phyloP scores from a whole-genome alignment of 2,329 filamentous ascomycete species.

The Cladosporium colombiae region DNA sequence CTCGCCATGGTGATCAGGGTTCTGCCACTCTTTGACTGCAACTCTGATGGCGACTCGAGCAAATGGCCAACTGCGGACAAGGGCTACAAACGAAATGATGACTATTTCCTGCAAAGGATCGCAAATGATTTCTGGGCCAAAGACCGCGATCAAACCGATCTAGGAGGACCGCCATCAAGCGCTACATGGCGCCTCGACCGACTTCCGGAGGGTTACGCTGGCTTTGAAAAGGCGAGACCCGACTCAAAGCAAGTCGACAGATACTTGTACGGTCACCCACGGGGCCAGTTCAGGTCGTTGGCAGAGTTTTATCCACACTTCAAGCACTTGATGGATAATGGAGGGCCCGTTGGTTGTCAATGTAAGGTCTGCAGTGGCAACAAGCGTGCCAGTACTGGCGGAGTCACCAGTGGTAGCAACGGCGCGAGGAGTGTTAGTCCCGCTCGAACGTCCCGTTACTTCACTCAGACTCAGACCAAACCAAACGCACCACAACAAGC shows the following conservation, averaged over 20 bases:
- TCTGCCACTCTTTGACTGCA: not conserved
- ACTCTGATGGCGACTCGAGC: slow-evolving; percentile 28
- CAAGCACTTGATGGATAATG: slow-evolving; percentile 54
- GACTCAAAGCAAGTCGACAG: slow-evolving; percentile 49
- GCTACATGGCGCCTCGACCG: slow-evolving; percentile 51
- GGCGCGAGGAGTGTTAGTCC: slow-evolving; percentile 6
- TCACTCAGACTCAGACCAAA: not conserved
- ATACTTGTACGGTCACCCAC: slow-evolving; percentile 60
- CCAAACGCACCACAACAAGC: not conserved
- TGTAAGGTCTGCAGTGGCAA: slow-evolving; percentile 51
- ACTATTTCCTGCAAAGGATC: slow-evolving; percentile 30
- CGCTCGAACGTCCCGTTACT: slow-evolving; percentile 5
- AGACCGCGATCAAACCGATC: slow-evolving; percentile 16
- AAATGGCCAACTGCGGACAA: slow-evolving; percentile 27
- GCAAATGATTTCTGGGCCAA: slow-evolving; percentile 32
- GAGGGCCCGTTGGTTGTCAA: slow-evolving; percentile 45
- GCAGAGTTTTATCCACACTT: slow-evolving; percentile 60
- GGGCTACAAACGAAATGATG: slow-evolving; percentile 29
- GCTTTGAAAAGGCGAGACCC: slow-evolving; percentile 53
- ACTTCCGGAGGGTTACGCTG: slow-evolving; percentile 56
- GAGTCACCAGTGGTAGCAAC: slow-evolving; percentile 1
- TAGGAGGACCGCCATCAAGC: slow-evolving; percentile 18
- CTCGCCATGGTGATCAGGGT: slow-evolving; percentile 3
- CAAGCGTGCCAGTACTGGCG: slow-evolving; percentile 16
- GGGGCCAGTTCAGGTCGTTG: slow-evolving; percentile 55